Conservation (phyloP, 2,329 filamentous ascomycete species). For the Cytospora leucostoma region DNA sequence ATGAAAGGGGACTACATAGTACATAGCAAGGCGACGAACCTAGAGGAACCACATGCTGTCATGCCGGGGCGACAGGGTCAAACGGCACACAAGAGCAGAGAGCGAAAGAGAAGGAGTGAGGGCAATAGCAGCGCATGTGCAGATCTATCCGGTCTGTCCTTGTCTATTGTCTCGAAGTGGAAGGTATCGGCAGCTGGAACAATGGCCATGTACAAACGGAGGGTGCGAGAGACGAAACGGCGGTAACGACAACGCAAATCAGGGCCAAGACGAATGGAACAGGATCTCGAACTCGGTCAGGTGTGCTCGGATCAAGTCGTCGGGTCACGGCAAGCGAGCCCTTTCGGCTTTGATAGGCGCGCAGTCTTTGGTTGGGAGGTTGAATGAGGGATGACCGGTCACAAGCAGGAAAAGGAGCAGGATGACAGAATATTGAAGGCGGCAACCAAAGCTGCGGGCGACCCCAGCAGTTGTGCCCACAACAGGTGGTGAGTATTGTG, state of each 20-base stretch:
- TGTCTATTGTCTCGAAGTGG: not conserved
- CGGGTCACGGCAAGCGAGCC: constrained; percentile 16
- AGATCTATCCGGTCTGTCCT: constrained; percentile 5
- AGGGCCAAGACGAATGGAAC: not conserved
- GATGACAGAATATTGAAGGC: not conserved
- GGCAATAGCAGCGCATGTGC: constrained; percentile 15
- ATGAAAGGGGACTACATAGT: not conserved
- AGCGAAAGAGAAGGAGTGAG: not conserved
- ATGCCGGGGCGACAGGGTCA: constrained; percentile 21
- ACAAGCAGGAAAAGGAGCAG: constrained; percentile 1
- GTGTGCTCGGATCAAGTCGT: not conserved
- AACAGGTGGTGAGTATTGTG: not conserved
- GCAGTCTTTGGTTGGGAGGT: not conserved
- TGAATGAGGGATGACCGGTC: not conserved
- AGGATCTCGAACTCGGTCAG: not conserved
- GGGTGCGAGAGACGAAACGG: not conserved
- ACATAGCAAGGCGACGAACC: constrained; percentile 15
- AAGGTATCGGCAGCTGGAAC: not conserved
- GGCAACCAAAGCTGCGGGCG: not conserved
- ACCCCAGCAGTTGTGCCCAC: not conserved
- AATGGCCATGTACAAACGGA: not conserved
- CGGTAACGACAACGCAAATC: not conserved
- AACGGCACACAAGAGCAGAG: not conserved
- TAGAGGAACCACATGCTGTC: constrained; percentile 29
- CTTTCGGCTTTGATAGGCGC: not conserved